Base-by-base conservation (phyloP, 2,329 filamentous ascomycete species). In the Penicillium sp. region DNA sequence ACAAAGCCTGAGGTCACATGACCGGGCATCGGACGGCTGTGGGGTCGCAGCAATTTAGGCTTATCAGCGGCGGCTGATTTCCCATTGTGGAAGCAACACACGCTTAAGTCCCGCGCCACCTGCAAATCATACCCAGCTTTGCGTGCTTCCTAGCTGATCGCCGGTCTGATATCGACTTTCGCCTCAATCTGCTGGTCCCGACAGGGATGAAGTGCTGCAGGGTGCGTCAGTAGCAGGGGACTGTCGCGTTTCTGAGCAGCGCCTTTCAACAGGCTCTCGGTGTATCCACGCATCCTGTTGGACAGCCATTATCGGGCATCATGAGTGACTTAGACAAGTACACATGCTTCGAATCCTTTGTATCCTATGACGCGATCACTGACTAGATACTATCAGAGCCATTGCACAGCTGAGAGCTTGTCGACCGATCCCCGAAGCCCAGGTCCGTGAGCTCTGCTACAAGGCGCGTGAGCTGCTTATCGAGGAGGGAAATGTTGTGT, bases 251-350 rank as follows among this genome's bases (percentile, higher is more conserved):
- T 60, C 53, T 56, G 28, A 53, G 51, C 23, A 21, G 35, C 33
- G 26, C 48, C 57, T 26, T 61, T 52, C n/a, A n/a, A n/a, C n/a
- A n/a, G n/a, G n/a, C n/a, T 58, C 58, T 56, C 30, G 12, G 33
- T 38, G 7, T 18, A 33, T 33, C 30, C 30, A 47, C 28, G 21
- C 45, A 64, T 62, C 58, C 45, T 53, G 54, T 48, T 45, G 51
- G 35, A 45, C 56, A 51, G 33, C 52, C 55, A 59, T 60, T 57
- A 52, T 62, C 70, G 40, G 66, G 55, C 46, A 58, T 18, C 50
- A 97, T 96, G 89, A 96, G 92, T 76, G 91, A 97, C 74, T 84
- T 97, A 68, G 94, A 97, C 79, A 89, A 85, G 92, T 96, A 81
- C 64, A 57, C 58, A 33, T 55, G 57, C 46, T 11, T 48, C 30